A percentile compares a stretch with the other conserved stretches of the same genome.
Conservation (phyloP, 139 green algal species). For the Volvox africanus region DNA sequence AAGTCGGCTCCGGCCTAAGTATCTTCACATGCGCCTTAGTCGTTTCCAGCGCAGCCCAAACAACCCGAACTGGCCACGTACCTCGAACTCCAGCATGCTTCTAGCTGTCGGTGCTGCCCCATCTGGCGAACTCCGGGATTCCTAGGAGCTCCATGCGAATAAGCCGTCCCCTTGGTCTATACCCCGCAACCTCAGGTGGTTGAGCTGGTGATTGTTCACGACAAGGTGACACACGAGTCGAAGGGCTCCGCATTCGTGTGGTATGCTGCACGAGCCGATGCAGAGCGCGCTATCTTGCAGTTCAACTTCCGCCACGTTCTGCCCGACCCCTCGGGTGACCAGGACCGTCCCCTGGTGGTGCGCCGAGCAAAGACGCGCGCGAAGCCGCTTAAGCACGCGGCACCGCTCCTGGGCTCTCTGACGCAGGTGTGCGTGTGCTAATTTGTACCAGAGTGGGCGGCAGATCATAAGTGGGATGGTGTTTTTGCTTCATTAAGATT, state of each 20-base stretch:
- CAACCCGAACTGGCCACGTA: no score
- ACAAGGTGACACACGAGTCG: slow-evolving; percentile 74
- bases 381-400: slow-evolving; percentile 32
- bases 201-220: slow-evolving; percentile 75
- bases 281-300: slow-evolving; percentile 66
- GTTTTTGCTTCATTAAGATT: no score
- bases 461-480: no score
- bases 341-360: slow-evolving; percentile 75
- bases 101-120: no score
- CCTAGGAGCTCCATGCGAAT: no score
- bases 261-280: slow-evolving; percentile 51
- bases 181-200: slow-evolving; percentile 41
- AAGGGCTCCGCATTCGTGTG: slow-evolving; percentile 80
- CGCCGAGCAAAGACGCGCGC: slow-evolving; percentile 66
- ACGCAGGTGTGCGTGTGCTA: neutral
- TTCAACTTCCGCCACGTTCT: slow-evolving; percentile 71
- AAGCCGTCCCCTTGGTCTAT: no score
- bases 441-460: no score
- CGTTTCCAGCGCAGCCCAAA: no score
- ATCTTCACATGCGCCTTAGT: no score
- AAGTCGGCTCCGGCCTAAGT: no score
- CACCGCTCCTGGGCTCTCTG: slow-evolving; percentile 19
- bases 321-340: slow-evolving; percentile 57
- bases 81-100: no score
- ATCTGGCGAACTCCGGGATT: no score